phyloP scores from a whole-genome alignment of 2,329 filamentous ascomycete genomes.

The Aspergillus chevalieri region DNA sequence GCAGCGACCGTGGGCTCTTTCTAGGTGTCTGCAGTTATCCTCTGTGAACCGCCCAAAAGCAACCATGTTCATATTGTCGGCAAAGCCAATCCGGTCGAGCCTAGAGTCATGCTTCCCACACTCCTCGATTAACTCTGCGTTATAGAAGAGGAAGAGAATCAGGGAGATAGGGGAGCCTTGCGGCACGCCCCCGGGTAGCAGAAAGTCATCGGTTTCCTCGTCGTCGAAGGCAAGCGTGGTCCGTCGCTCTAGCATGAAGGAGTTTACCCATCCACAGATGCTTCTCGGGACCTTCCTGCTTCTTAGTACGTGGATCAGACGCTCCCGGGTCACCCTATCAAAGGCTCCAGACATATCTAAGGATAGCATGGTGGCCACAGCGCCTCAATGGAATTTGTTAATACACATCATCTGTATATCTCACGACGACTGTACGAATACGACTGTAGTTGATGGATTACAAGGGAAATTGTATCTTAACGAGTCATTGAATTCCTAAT shows the following conservation, averaged over 20 bases:
- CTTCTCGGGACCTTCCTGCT: not conserved
- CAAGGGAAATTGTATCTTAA: no score
- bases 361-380: not conserved
- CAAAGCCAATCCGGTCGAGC: slow-evolving; percentile 2
- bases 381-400: not conserved
- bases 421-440: no score
- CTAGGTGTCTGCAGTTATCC: not conserved
- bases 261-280: not conserved
- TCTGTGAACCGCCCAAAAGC: not conserved
- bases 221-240: slow-evolving; percentile 1
- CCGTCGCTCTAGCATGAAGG: not conserved
- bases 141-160: slow-evolving; percentile 24
- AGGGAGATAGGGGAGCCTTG: slow-evolving; percentile 19
- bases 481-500: no score
- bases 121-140: slow-evolving; percentile 18
- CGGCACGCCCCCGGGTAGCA: slow-evolving; percentile 12
- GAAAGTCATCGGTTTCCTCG: not conserved
- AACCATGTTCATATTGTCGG: slow-evolving; percentile 6
- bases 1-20: not conserved
- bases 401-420: no score
- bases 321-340: not conserved
- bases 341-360: slow-evolving; percentile 1
- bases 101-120: not conserved
- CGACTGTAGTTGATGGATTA: no score
- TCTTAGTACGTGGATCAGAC: not conserved